These are phyloP conservation scores for Penicillium silybi DNA, from an alignment of 495 filamentous ascomycete species.

Conservation along the genomic window DNA sequence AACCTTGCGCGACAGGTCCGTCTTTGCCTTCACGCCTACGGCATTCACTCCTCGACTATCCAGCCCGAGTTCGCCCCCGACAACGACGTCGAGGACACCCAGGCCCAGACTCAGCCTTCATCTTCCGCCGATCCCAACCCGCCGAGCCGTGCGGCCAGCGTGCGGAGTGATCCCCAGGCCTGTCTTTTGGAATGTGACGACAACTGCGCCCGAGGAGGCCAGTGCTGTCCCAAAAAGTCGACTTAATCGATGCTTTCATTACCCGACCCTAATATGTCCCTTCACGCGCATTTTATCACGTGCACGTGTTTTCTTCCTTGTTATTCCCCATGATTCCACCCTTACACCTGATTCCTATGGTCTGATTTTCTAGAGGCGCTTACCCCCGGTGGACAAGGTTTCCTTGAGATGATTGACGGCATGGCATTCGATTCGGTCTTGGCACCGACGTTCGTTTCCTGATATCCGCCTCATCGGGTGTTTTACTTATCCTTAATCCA, in stretches of 20 bases:
- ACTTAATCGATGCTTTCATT: constrained; percentile 8
- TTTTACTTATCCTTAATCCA: constrained; percentile 16
- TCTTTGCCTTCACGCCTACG: constrained; percentile 86
- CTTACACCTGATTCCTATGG: background rate
- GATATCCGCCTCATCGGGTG: constrained; percentile 8
- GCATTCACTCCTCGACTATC: constrained; percentile 96
- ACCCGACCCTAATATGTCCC: background rate
- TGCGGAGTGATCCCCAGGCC: constrained; percentile 50
- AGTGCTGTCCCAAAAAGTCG: constrained; percentile 65
- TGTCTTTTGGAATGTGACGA: constrained; percentile 88
- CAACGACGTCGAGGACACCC: constrained; percentile 49
- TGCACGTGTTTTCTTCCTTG: background rate
- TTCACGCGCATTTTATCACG: background rate
- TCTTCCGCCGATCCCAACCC: constrained; percentile 27
- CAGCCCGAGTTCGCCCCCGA: constrained; percentile 87
- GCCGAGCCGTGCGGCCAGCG: constrained; percentile 46
- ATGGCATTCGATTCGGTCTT: constrained; percentile 2
- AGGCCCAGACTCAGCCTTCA: constrained; percentile 21
- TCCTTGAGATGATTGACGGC: background rate
- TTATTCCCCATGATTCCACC: background rate
- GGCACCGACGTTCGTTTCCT: background rate
- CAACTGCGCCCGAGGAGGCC: constrained; percentile 62
- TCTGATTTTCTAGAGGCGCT: background rate
- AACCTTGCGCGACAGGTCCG: constrained; percentile 72
- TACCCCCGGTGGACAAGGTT: background rate